Percentiles rank a stretch among this genome's conserved stretches.
phyloP scores from a whole-genome alignment of 2,329 filamentous ascomycete species.

The Fusarium sp. region DNA sequence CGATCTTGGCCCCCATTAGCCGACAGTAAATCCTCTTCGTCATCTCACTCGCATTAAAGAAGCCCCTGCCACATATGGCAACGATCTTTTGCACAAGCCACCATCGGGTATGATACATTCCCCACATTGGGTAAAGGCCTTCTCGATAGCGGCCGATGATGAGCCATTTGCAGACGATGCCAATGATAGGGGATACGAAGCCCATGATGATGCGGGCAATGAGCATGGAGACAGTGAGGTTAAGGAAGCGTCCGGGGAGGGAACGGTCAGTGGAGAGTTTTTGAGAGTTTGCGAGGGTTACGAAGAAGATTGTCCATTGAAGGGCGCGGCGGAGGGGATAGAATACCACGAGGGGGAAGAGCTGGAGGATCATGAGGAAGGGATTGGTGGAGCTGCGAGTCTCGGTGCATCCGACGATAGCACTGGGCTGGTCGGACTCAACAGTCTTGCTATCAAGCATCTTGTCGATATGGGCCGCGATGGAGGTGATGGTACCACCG shows the following conservation, averaged over 20 bases:
- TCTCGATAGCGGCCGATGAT: neutral
- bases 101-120: conserved; percentile 9
- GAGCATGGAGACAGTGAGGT: neutral
- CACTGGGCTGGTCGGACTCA: fast-evolving
- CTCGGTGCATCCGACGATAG: neutral
- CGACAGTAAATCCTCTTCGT: neutral
- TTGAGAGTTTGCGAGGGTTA: neutral
- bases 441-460: neutral
- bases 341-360: neutral
- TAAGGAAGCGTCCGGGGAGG: neutral
- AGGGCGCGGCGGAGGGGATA: neutral
- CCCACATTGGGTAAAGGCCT: conserved; percentile 4
- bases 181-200: neutral
- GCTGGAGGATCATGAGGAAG: neutral
- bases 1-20: neutral
- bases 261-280: conserved; percentile 2
- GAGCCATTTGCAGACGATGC: conserved; percentile 2
- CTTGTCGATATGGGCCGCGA: neutral
- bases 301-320: conserved; percentile 14
- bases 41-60: neutral
- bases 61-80: neutral
- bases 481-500: neutral
- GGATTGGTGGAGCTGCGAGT: conserved; percentile 1
- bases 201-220: neutral
- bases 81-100: conserved; percentile 17